Base-by-base conservation (phyloP, 805 yeast genomes). In the Monosporozyma siamensis region DNA sequence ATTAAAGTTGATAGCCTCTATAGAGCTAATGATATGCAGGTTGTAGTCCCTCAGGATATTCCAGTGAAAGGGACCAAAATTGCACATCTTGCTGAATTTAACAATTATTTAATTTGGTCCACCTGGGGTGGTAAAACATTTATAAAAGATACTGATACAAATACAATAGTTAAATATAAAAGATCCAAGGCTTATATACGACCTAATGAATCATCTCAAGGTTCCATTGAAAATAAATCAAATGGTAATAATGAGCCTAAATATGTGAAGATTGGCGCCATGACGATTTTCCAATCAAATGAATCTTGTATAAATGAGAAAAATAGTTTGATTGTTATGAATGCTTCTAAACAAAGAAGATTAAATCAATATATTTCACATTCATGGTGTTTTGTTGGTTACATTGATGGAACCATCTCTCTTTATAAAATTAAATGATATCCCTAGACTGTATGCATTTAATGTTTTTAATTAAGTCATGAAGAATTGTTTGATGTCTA, bases 311-410 rank as follows among this genome's bases (percentile, higher is more conserved):
- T 15, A 20, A 23, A n/a, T 14, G 32, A 15, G 3, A 29, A 15
- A 12, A 12, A 23, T 10, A 18, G 31, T 23, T 12, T 23, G 10
- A 8, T 25, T 9, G 41, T 24, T 30, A 38, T 7, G 27, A 17
- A 39, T 5, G 18, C 18, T 14, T 14, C 18, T n/a, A 44, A 48
- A 26, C 34, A 36, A 20, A 51, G 61, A 30, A 44, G 63, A 24
- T 17, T 50, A 2, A 26, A 22, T 2, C 37, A 42, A n/a, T 50
- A 54, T 32, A 24, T 44, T 6, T 20, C 29, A 2, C 40, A 45
- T 4, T 39, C 48, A 7, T 61, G 66, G 66, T 51, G 56, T 38
- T 41, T 56, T n/a, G 46, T 60, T 21, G 65, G 64, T 5, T 60
- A 56, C 39, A 58, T 51, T 18, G 64, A 60, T 41, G 66, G 66